Evolutionary conservation across 169 alveolate genomes (phyloP), one percentile per base, ranked within the genome.

Genomic region (Miamiensis avidus): DNA sequence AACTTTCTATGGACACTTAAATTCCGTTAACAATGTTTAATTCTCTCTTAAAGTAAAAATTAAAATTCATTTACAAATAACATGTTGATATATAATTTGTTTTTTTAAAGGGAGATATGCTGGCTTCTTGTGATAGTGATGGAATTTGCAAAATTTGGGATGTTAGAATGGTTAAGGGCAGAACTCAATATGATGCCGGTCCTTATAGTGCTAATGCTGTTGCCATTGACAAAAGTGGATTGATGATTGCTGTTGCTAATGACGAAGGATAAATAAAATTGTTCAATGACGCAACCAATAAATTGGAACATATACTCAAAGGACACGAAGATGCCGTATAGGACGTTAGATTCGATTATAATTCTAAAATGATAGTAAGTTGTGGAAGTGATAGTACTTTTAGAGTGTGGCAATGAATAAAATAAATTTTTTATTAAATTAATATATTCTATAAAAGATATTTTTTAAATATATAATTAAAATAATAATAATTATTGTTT

Each of bases 111-210:
- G 99, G 98, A 31, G 95, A 91, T 75, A 78, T 87, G 0, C 89
- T 98, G 31, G 98, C 98, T 33, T 94, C 98, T n/a, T 94, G 98
- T 82, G 99, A 98, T 88, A 95, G 98, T 27, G 99, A 95, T 84
- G 99, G 99, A 65, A 92, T 95, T 31, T 95, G 95, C 28, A 96
- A 95, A 91, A 87, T 98, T 65, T 96, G 99, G 99, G 99, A 98
- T 88, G 95, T 96, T 34, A 92, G 99, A 86, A 97, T 95, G 95
- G 98, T 97, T 34, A 94, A 93, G 74, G 98, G 96, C 94, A 74
- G 98, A 96, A 34, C 91, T 91, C n/a, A 97, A 97, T 34, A 77
- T 89, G 86, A 90, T 83, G 92, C 90, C 82, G 88, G 93, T 69
- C 94, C 89, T 75, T 89, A 94, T 34, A 93, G 98, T 27, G 98